Conservation (phyloP, 2,329 filamentous ascomycete genomes). For the Colletotrichum siamense region DNA sequence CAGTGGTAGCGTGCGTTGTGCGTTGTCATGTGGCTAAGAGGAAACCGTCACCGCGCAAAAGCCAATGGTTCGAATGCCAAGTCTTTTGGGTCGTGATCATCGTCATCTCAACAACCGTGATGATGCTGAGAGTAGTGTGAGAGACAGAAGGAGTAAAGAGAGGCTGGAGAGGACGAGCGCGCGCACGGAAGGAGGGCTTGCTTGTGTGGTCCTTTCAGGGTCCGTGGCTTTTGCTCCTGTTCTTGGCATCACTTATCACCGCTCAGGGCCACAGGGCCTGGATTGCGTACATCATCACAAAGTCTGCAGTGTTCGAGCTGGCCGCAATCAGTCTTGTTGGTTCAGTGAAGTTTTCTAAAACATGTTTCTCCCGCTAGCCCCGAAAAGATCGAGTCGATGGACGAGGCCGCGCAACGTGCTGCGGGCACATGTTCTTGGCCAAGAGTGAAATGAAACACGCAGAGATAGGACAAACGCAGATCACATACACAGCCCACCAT, state of each 20-base stretch:
- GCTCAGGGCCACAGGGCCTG: background rate
- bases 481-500: background rate
- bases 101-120: background rate
- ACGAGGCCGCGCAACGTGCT: constrained; percentile 4
- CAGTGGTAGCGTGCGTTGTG: background rate
- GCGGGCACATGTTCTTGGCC: background rate
- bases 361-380: background rate
- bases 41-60: background rate
- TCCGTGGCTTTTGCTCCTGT: background rate
- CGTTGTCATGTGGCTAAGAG: background rate
- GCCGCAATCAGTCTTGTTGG: background rate
- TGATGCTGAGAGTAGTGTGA: background rate
- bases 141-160: background rate
- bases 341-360: background rate
- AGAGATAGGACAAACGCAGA: background rate
- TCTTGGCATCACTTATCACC: background rate
- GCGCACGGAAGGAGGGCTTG: background rate
- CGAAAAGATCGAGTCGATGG: background rate
- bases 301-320: background rate
- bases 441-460: background rate
- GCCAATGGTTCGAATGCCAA: constrained; percentile 12
- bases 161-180: background rate
- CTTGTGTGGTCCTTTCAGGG: background rate
- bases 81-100: background rate
- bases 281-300: background rate